Conservation (phyloP, 2,329 filamentous ascomycete species). For the Pseudocercospora fijiensis region DNA sequence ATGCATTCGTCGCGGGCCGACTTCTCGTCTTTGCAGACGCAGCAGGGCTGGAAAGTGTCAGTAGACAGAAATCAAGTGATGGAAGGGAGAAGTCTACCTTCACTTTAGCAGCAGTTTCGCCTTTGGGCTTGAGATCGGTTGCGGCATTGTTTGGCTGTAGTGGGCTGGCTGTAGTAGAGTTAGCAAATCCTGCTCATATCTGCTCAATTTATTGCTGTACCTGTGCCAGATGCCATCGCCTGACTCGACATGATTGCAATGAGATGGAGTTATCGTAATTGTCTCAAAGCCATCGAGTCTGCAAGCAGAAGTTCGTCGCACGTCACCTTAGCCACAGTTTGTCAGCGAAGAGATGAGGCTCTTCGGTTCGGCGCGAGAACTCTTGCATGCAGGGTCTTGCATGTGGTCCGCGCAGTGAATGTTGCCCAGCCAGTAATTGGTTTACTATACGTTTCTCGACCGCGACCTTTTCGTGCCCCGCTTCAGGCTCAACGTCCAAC, state of each 20-base stretch:
- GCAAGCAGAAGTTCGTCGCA: not conserved
- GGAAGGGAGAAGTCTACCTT: conserved; percentile 39
- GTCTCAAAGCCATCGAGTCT: not conserved
- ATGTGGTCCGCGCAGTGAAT: conserved; percentile 1
- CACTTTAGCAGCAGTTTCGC: conserved; percentile 44
- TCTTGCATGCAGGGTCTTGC: not conserved
- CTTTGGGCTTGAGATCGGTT: conserved; percentile 45
- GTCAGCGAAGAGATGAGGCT: conserved; percentile 11
- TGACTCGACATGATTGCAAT: conserved; percentile 22
- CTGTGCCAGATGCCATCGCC: conserved; percentile 15
- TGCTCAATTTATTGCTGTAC: conserved; percentile 17
- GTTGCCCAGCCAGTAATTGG: not conserved
- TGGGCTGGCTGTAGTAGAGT: conserved; percentile 14
- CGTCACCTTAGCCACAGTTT: conserved; percentile 11
- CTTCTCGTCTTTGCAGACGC: conserved; percentile 96
- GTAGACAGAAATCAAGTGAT: not conserved
- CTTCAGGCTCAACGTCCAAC: not conserved
- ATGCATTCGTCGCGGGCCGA: conserved; percentile 93
- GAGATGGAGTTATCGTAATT: not conserved
- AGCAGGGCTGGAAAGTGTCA: conserved; percentile 69
- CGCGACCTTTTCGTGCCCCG: conserved; percentile 1
- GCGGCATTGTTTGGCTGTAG: conserved; percentile 46
- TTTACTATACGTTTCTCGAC: not conserved
- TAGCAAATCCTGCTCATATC: conserved; percentile 7
- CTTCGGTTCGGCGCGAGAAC: conserved; percentile 4